phyloP scores from a whole-genome alignment of 1,284 basidiomycete species.

The Fistulina hepatica region DNA sequence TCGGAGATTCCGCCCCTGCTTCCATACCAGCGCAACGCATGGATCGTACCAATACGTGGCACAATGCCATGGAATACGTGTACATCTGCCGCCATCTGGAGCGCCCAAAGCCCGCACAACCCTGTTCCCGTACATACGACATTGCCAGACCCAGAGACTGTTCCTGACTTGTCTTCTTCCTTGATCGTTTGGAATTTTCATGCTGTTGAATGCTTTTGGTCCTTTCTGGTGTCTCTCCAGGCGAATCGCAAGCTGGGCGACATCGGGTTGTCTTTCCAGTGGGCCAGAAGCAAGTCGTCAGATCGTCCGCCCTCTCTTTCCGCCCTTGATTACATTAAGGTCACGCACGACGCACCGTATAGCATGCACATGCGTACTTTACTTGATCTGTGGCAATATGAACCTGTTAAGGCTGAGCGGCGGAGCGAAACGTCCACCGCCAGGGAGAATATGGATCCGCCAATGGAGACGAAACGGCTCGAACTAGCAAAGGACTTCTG shows the following conservation, averaged over 20 bases:
- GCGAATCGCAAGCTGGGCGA: conserved; percentile 31
- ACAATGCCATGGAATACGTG: conserved; percentile 38
- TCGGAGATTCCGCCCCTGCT: conserved; percentile 22
- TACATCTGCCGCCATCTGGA: conserved; percentile 33
- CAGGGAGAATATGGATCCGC: no score
- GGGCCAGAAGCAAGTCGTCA: conserved; percentile 18
- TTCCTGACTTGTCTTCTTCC: no score
- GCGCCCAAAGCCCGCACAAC: conserved; percentile 15
- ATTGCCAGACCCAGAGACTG: no score
- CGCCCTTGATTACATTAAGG: conserved; percentile 42
- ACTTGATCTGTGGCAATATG: conserved; percentile 42
- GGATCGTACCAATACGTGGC: conserved; percentile 57
- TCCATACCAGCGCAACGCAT: conserved; percentile 36
- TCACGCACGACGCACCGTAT: conserved; percentile 45
- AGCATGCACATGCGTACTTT: conserved; percentile 40
- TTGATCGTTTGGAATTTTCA: conserved; percentile 41
- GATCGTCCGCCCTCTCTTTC: conserved; percentile 7
- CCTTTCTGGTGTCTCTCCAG: conserved; percentile 35
- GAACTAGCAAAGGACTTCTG: no score
- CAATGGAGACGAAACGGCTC: no score
- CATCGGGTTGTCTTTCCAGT: conserved; percentile 43
- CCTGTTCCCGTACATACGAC: conserved; percentile 14
- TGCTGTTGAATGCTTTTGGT: conserved; percentile 40
- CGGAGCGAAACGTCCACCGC: no score
- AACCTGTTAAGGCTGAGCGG: no score